Percentiles rank a stretch among this genome's conserved stretches.
These are phyloP conservation scores for Globisporangium apiculatum DNA, from an alignment of 352 stramenopile genomes.

Conservation along the genomic window DNA sequence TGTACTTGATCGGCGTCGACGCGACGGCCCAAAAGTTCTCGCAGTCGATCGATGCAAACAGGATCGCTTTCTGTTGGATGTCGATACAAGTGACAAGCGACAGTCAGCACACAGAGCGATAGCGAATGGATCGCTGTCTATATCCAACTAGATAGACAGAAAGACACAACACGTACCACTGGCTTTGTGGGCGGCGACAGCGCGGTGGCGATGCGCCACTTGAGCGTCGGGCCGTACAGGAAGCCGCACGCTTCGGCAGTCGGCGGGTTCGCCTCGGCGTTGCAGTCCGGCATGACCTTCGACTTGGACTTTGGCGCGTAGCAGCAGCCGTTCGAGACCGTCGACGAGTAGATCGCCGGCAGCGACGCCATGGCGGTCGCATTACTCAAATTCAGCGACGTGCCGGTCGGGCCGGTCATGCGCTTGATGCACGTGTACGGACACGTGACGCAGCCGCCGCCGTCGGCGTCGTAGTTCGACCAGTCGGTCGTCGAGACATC, in stretches of 20 bases:
- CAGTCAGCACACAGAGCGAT: no score
- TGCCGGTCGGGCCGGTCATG: slow-evolving; percentile 61
- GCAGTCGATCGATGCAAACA: slow-evolving; percentile 83
- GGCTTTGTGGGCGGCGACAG: slow-evolving; percentile 35
- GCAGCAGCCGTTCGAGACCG: slow-evolving; percentile 74
- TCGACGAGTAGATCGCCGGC: slow-evolving; percentile 63
- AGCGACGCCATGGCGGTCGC: slow-evolving; percentile 58
- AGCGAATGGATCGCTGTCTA: not conserved
- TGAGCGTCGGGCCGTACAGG: slow-evolving; percentile 74
- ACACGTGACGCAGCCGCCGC: slow-evolving; percentile 76
- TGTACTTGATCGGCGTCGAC: slow-evolving; percentile 71
- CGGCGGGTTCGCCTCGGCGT: slow-evolving; percentile 45
- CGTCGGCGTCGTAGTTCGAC: slow-evolving; percentile 78
- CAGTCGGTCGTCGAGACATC: slow-evolving; percentile 67
- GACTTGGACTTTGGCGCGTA: slow-evolving; percentile 41
- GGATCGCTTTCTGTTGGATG: slow-evolving; percentile 36
- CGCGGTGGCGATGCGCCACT: slow-evolving; percentile 71
- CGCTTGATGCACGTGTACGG: slow-evolving; percentile 82
- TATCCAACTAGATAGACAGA: not conserved
- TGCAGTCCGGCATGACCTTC: slow-evolving; percentile 52
- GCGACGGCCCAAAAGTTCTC: slow-evolving; percentile 81
- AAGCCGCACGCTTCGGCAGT: slow-evolving; percentile 72
- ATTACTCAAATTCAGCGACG: slow-evolving; percentile 77
- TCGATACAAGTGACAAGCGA: no score
- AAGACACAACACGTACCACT: slow-evolving; percentile 14